A percentile compares a stretch with the other conserved stretches of the same genome.
phyloP scores from a whole-genome alignment of 148 eudicot genomes.

The Cornus florida region DNA sequence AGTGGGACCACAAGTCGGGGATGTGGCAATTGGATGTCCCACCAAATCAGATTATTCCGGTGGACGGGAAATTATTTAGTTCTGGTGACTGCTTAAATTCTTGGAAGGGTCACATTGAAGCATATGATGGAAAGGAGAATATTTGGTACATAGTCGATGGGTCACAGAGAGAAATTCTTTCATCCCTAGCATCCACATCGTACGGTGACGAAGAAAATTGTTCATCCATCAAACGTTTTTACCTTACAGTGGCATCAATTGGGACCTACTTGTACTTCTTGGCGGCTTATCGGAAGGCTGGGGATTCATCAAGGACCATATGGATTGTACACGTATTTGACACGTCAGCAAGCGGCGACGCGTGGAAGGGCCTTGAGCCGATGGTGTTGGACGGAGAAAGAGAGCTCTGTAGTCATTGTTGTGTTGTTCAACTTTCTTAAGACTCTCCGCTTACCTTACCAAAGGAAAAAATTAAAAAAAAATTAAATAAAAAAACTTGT shows the following conservation, averaged over 20 bases:
- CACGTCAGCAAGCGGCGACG: slow-evolving; percentile 6
- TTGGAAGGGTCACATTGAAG: slow-evolving; percentile 37
- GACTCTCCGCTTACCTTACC: not conserved
- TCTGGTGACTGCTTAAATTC: slow-evolving; percentile 34
- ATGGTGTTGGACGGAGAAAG: slow-evolving; percentile 16
- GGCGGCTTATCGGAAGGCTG: slow-evolving; percentile 10
- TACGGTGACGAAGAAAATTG: slow-evolving; percentile 2
- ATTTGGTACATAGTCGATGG: slow-evolving; percentile 29
- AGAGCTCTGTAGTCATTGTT: slow-evolving; percentile 27
- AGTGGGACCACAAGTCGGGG: slow-evolving; percentile 24
- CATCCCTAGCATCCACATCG: not conserved
- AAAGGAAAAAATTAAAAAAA: too few relatives aligned
- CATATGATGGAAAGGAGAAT: slow-evolving; percentile 19
- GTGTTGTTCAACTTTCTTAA: slow-evolving; percentile 27
- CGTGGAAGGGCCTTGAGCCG: slow-evolving; percentile 23
- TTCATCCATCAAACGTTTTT: not conserved
- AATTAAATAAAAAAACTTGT: too few relatives aligned
- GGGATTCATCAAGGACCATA: slow-evolving; percentile 11
- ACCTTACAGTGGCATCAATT: slow-evolving; percentile 27
- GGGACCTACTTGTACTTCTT: slow-evolving; percentile 19
- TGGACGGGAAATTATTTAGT: slow-evolving; percentile 21
- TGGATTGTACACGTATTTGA: slow-evolving; percentile 22
- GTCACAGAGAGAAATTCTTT: slow-evolving; percentile 4
- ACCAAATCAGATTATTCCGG: slow-evolving; percentile 29
- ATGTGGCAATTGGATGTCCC: slow-evolving; percentile 41